These are phyloP conservation scores for Rubus parviflorus DNA, from an alignment of 306 rosid genomes.

Conservation along the genomic window DNA sequence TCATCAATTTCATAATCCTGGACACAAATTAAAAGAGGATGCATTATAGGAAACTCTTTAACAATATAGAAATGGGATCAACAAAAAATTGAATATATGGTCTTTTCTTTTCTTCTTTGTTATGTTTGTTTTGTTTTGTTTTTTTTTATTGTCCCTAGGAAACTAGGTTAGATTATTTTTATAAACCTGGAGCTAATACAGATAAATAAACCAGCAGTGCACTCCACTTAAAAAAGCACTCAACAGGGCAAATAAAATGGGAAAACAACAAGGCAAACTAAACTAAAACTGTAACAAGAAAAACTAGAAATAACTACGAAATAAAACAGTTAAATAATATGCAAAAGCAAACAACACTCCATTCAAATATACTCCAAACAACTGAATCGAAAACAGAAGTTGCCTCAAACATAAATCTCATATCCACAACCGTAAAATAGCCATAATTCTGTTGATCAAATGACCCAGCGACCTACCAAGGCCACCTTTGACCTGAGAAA, in stretches of 20 bases:
- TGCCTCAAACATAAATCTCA: neutral
- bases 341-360: neutral
- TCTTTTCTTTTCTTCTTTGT: neutral
- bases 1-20: constrained; percentile 78
- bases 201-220: neutral
- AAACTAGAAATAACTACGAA: neutral
- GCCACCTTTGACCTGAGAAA: neutral
- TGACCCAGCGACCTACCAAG: neutral
- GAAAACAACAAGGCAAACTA: neutral
- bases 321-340: neutral
- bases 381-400: neutral
- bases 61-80: neutral
- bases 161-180: neutral
- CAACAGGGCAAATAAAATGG: neutral
- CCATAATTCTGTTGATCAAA: neutral
- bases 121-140: too few species aligned
- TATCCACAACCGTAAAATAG: neutral
- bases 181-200: neutral
- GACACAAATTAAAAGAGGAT: constrained; percentile 26
- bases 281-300: neutral
- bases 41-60: neutral
- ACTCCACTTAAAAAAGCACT: neutral
- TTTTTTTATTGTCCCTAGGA: neutral
- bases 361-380: neutral
- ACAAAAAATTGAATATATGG: neutral